Evolutionary conservation across 1,139 yeast genomes (phyloP), one percentile per base, ranked within the genome.

Genomic region (Starmera stellimalicola): DNA sequence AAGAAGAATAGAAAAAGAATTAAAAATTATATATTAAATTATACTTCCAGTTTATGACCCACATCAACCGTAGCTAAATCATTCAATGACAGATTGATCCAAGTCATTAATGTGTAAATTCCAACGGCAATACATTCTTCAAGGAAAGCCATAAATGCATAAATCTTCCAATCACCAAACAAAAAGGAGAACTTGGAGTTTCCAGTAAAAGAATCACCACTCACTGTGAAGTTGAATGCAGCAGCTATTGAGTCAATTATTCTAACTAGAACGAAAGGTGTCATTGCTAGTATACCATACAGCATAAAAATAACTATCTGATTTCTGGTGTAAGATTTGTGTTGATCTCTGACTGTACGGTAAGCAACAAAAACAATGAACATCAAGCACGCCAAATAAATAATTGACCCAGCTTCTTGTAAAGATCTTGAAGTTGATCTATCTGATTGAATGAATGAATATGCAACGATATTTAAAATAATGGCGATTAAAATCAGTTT

Each of bases 221-320:
- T 3, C 16, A 29, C 23, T 3, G 39, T 33, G 15, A 40, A 28
- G 7, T 36, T 37, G 6, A 37, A 33, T 3, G 43, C 37, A 6
- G 34, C 33, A 17, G 31, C 39, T 10, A 31, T 38, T 8, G 29
- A 22, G 20, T 33, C 29, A 20, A 33, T 18, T 10, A 33, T 31
- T 29, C 34, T 34, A 7, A 32, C 29, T 1, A 31, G 9, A 9
- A 36, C 12, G 19, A 36, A 31, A 14, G 36, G 33, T 2, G 26
- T 14, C 7, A 18, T 24, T 22, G 8, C 6, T 22, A 22, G 12
- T 11, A 33, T 20, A 3, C 34, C 29, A 22, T 16, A 29, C 6
- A 16, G 15, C 15, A 19, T 27, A 18, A 28, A 19, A 20, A 29
- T 32, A 8, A 19, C 32, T 5, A 17, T 8, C 20, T 28, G 24